phyloP scores from a whole-genome alignment of 2,329 filamentous ascomycete genomes.

The Xylariaceae sp. region DNA sequence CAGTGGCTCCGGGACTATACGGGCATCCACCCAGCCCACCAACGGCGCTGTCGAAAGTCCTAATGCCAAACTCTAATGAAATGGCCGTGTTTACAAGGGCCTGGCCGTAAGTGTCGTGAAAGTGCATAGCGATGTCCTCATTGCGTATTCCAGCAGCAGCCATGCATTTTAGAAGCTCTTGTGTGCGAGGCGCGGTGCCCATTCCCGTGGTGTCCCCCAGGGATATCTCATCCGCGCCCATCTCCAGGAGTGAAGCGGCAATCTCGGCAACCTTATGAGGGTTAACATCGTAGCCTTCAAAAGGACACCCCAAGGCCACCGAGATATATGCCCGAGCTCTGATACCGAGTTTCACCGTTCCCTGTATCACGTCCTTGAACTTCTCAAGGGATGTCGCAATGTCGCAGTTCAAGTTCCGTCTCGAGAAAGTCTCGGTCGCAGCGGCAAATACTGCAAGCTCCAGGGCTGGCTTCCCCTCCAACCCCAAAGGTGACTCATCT shows the following conservation, averaged over 20 bases:
- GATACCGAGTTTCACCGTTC: constrained; percentile 65
- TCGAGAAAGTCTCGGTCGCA: constrained; percentile 78
- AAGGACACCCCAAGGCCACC: constrained; percentile 80
- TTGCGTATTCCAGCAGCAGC: constrained; percentile 55
- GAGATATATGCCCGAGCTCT: constrained; percentile 80
- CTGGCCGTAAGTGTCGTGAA: constrained; percentile 74
- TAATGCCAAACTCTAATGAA: constrained; percentile 63
- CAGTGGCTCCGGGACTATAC: constrained; percentile 68
- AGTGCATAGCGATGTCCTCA: constrained; percentile 66
- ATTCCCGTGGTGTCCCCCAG: constrained; percentile 91
- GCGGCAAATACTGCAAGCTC: constrained; percentile 82
- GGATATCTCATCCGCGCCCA: constrained; percentile 89
- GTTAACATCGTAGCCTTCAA: constrained; percentile 66
- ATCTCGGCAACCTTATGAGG: constrained; percentile 67
- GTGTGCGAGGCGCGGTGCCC: constrained; percentile 60
- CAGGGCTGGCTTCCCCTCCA: constrained; percentile 51
- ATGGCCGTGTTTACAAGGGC: constrained; percentile 68
- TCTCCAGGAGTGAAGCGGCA: constrained; percentile 72
- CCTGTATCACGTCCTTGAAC: constrained; percentile 71
- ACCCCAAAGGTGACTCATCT: constrained; percentile 43
- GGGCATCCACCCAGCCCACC: constrained; percentile 70
- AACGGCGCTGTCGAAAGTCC: constrained; percentile 69
- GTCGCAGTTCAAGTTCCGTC: constrained; percentile 80
- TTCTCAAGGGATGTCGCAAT: constrained; percentile 72
- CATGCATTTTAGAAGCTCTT: constrained; percentile 52